These are phyloP conservation scores for Ophiostoma quercus DNA, from an alignment of 2,329 filamentous ascomycete genomes.

Conservation along the genomic window DNA sequence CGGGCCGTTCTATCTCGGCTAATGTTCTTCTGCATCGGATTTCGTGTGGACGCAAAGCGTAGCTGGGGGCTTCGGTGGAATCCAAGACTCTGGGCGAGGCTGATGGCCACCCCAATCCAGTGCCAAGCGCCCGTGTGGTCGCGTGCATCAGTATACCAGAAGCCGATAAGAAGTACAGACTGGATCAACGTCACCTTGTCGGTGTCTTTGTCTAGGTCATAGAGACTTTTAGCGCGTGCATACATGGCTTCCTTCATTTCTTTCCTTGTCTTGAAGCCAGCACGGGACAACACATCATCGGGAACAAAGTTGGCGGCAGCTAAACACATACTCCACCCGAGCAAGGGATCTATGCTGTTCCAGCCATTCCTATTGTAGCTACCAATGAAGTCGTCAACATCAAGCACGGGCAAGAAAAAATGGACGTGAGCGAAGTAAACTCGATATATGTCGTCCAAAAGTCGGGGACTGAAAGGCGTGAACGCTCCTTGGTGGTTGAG, in stretches of 20 bases:
- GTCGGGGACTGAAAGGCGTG: background rate
- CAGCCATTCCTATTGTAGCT: slow-evolving; percentile 22
- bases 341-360: slow-evolving; percentile 25
- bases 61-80: slow-evolving; percentile 34
- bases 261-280: slow-evolving; percentile 32
- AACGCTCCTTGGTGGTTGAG: background rate
- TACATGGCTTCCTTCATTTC: slow-evolving; percentile 37
- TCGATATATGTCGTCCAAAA: slow-evolving; percentile 18
- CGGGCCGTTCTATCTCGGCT: background rate
- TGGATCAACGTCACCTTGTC: slow-evolving; percentile 41
- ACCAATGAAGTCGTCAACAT: slow-evolving; percentile 27
- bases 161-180: slow-evolving; percentile 39
- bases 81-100: slow-evolving; percentile 40
- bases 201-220: slow-evolving; percentile 36
- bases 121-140: slow-evolving; percentile 42
- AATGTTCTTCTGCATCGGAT: background rate
- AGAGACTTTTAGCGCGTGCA: slow-evolving; percentile 29
- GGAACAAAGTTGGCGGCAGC: slow-evolving; percentile 29
- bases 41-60: background rate
- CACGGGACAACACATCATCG: slow-evolving; percentile 10
- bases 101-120: slow-evolving; percentile 43
- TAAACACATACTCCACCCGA: slow-evolving; percentile 34
- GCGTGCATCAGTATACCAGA: slow-evolving; percentile 40
- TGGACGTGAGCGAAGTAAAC: slow-evolving; percentile 32
- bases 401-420: slow-evolving; percentile 29